Conservation (phyloP, 208 protist species). For the Histomonas meleagridis region DNA sequence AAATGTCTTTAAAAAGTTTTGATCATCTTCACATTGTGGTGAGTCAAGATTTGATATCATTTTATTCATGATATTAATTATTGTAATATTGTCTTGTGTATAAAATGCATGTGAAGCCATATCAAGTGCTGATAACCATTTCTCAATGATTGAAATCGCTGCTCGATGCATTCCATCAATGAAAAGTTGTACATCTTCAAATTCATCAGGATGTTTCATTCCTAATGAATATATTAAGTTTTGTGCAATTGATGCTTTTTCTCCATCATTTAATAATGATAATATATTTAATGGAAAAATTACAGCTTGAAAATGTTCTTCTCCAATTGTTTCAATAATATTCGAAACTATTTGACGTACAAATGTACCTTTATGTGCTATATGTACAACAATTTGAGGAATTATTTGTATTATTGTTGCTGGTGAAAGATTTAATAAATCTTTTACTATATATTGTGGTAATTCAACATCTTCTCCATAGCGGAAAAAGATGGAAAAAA, state of each 20-base stretch:
- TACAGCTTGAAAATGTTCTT: background rate
- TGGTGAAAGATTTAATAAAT: background rate
- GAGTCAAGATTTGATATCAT: background rate
- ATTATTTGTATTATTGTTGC: background rate
- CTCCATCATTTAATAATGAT: background rate
- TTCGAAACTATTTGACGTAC: background rate
- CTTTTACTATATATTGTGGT: background rate
- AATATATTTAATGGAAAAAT: slow-evolving; percentile 10
- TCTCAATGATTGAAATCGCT: background rate
- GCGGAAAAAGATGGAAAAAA: background rate
- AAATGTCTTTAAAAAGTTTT: background rate
- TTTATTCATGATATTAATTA: background rate
- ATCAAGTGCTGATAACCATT: background rate
- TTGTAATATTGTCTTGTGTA: background rate
- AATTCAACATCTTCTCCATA: background rate
- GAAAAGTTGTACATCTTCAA: background rate
- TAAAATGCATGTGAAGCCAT: background rate
- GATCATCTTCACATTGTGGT: background rate
- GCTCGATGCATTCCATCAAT: background rate
- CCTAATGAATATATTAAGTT: background rate
- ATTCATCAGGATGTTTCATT: background rate
- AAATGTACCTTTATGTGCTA: background rate
- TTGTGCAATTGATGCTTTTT: background rate
- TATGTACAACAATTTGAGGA: slow-evolving; percentile 29
- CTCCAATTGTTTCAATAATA: background rate